phyloP scores from a whole-genome alignment of 2,329 filamentous ascomycete genomes.

The Sodiomyces alkalinus region DNA sequence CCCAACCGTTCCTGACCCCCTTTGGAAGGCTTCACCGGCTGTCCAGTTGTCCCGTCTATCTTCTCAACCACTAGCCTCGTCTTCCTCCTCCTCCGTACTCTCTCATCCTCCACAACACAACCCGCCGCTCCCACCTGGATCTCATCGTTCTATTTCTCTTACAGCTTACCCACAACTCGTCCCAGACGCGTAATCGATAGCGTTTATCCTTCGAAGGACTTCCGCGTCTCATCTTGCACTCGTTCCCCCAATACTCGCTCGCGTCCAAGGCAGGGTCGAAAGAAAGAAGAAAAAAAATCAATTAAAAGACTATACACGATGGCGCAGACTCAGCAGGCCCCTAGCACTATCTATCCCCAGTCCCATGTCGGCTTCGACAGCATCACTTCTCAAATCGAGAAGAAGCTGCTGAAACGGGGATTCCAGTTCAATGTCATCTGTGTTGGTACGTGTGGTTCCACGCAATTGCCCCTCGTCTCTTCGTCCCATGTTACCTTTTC shows the following conservation, averaged over 20 bases:
- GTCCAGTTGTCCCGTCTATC: conserved; percentile 2
- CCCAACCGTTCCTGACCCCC: conserved; percentile 7
- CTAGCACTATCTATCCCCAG: conserved; percentile 68
- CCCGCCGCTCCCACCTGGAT: conserved; percentile 5
- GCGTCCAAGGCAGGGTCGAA: too few relatives aligned
- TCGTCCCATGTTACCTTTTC: too few relatives aligned
- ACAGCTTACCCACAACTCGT: conserved; percentile 5
- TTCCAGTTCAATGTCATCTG: conserved; percentile 99
- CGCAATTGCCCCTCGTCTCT: conserved; percentile 1
- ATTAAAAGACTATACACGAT: conserved; percentile 23
- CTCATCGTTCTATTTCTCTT: conserved; percentile 5
- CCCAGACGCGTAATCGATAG: conserved; percentile 5
- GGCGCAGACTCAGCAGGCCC: conserved; percentile 46
- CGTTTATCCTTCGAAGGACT: too few relatives aligned
- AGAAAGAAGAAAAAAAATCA: too few relatives aligned
- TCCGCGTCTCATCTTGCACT: too few relatives aligned
- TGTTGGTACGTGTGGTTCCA: conserved; percentile 58
- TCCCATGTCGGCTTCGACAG: conserved; percentile 99
- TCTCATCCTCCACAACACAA: conserved; percentile 1
- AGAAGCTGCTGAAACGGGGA: conserved; percentile 97
- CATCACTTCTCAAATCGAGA: conserved; percentile 98
- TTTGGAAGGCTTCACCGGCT: conserved; percentile 7
- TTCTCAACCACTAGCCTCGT: conserved; percentile 2
- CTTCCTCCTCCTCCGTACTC: conserved; percentile 4
- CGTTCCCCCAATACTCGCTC: too few relatives aligned